Base-by-base conservation (phyloP, 345 rosid genomes). In the Turnera subulata region DNA sequence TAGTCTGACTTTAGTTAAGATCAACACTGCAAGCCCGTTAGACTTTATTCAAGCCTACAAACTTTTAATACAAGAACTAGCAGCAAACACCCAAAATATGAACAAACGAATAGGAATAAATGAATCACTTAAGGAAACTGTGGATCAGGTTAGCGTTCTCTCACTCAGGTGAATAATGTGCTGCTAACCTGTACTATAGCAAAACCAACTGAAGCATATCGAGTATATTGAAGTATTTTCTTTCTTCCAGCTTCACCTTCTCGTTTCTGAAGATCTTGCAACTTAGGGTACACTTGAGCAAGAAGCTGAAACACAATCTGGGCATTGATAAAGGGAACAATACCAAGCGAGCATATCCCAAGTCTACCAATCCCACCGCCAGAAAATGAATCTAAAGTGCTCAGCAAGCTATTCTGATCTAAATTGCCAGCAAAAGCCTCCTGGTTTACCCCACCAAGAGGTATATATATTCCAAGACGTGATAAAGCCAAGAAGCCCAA, bases 161-260 rank as follows among this genome's bases (percentile, higher is more conserved):
- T n/a, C 46, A 24, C 47, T 47, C 25, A 25, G 19, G 35, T 2
- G 35, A 17, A 25, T 18, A 48, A 12, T 14, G 20, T 59, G 55
- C 26, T 58, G 24, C 58, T 63, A 63, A 79, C 91, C 83, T 87
- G 95, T 40, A 89, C 97, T 59, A 89, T 61, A 14, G 97, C 96
- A 42, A 93, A 93, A 44, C 91, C 99, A 21, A 93, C 97, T 4
- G 99, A 93, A 72, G 96, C 97, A 55, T 93, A 89, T 43, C 81
- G 80, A 60, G 94, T 89, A 58, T 93, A 89, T 81, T 93, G 89
- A 51, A 89, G 90, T 68, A 93, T 65, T 73, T 89, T 93, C 77
- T 93, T 93, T 49, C 99, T 87, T 53, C 99, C 99, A 0, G 97
- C 96, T 82, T 93, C 97, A 16, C 99, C 99, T 85, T 93, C 99